A percentile compares a stretch with the other conserved stretches of the same genome.
These are phyloP conservation scores for Ottelia alismoides DNA, from an alignment of 106 monocot species.

Conservation along the genomic window DNA sequence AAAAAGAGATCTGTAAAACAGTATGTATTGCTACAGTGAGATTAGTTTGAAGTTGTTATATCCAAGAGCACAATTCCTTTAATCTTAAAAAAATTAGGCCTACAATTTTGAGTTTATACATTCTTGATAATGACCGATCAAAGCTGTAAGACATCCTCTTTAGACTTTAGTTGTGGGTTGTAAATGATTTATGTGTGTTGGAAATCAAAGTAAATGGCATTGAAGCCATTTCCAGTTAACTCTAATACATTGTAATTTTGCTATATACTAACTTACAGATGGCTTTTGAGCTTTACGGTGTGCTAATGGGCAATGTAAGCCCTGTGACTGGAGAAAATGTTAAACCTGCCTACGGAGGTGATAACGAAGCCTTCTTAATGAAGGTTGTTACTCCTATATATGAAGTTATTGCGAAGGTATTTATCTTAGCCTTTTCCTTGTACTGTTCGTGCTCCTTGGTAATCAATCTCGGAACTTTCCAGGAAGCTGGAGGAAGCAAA, in stretches of 20 bases:
- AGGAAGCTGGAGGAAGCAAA: constrained; percentile 82
- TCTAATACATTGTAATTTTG: too few relatives aligned
- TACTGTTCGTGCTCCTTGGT: constrained; percentile 1
- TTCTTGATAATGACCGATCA: too few relatives aligned
- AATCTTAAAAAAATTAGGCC: too few relatives aligned
- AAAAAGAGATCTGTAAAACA: too few relatives aligned
- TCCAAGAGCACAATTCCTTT: too few relatives aligned
- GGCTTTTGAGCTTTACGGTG: constrained; percentile 85
- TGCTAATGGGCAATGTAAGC: constrained; percentile 75
- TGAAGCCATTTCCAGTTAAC: too few relatives aligned
- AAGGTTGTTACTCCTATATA: constrained; percentile 88
- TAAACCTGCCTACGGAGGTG: constrained; percentile 78
- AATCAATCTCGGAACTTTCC: not conserved
- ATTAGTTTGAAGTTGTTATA: too few relatives aligned
- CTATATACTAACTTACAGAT: constrained; percentile 50
- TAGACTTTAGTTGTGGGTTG: not conserved
- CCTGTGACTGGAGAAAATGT: constrained; percentile 70
- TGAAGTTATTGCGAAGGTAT: constrained; percentile 40
- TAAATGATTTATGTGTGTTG: not conserved
- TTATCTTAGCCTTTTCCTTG: not conserved
- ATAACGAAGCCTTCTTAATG: constrained; percentile 64
- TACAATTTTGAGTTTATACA: too few relatives aligned
- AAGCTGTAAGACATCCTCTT: not conserved
- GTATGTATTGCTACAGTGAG: too few relatives aligned
- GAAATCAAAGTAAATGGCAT: too few relatives aligned